Evolutionary conservation across 2,329 filamentous ascomycete species (phyloP), one percentile per base, ranked within the genome.

Genomic region (Fusarium coffeatum): DNA sequence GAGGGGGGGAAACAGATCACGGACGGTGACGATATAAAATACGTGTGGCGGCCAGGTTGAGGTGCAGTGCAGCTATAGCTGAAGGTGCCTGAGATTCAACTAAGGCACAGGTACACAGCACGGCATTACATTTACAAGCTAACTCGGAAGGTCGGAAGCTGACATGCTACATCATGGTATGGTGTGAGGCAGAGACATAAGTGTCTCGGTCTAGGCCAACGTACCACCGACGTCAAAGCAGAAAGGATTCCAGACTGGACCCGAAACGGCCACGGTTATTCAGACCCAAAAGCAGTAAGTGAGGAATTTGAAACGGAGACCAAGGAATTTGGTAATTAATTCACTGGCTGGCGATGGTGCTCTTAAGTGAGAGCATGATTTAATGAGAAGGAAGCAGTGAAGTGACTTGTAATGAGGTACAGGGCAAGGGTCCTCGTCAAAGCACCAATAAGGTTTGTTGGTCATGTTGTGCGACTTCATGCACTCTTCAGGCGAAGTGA

Each of bases 251-350:
- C 30, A 25, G 28, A 25, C 16, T 40, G 22, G 34, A 15, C 42
- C 28, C 18, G 16, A 57, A 66, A 55, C 40, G 55, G 42, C 48
- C 15, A 59, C 48, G n/a, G 27, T 27, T 66, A 55, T 66, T 55
- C 55, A n/a, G 23, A 32, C 48, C 61, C 61, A 55, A 66, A 66
- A 55, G 37, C 13, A 66, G 63, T 55, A 23, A 47, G 45, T 16
- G 22, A 30, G n/a, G 12, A 42, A 18, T 48, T 28, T 18, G 59
- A 61, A 60, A 61, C 55, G n/a, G n/a, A 13, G 55, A 27, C 25
- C n/a, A 8, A 47, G 32, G 47, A 28, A 32, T 43, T 30, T 11
- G n/a, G 27, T 23, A 23, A 40, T 34, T 32, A 41, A 18, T 25
- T 34, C 6, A 23, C 4, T 43, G 2, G 34, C 18, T 37, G 34